Conservation (phyloP, 2,329 filamentous ascomycete species). For the Ascochyta koolunga region DNA sequence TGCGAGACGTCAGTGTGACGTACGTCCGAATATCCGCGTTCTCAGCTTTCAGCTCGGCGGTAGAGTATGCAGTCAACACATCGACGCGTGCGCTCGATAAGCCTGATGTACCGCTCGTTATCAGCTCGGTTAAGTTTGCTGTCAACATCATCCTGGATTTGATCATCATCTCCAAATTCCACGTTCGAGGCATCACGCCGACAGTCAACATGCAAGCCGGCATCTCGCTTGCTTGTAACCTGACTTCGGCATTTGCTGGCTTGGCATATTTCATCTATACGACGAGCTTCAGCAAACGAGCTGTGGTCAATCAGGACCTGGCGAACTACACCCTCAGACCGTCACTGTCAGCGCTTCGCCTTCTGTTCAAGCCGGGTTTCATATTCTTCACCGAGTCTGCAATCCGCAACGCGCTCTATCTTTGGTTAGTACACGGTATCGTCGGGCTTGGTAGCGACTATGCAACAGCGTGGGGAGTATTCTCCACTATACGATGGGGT, state of each 20-base stretch:
- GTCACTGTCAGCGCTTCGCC: conserved; percentile 53
- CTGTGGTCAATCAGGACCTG: conserved; percentile 14
- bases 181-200: conserved; percentile 61
- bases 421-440: conserved; percentile 72
- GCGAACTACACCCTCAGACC: conserved; percentile 14
- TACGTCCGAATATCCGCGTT: conserved; percentile 72
- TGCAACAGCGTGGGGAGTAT: conserved; percentile 75
- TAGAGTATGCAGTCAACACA: conserved; percentile 67
- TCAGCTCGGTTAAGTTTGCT: conserved; percentile 67
- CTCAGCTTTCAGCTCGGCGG: conserved; percentile 64
- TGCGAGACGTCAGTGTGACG: conserved; percentile 61
- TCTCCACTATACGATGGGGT: conserved; percentile 76
- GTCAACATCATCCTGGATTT: conserved; percentile 72
- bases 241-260: conserved; percentile 50
- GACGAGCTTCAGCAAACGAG: conserved; percentile 43
- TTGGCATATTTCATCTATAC: conserved; percentile 64
- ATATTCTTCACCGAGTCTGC: conserved; percentile 69
- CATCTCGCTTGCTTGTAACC: conserved; percentile 64
- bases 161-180: conserved; percentile 69
- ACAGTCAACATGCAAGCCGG: conserved; percentile 69
- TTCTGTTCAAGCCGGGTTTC: conserved; percentile 63
- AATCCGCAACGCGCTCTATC: conserved; percentile 70
- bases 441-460: conserved; percentile 68
- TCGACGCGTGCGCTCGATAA: conserved; percentile 70
- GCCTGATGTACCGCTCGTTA: conserved; percentile 71